These are phyloP conservation scores for Cairneyella variabilis DNA, from an alignment of 495 filamentous ascomycete species.

Conservation along the genomic window DNA sequence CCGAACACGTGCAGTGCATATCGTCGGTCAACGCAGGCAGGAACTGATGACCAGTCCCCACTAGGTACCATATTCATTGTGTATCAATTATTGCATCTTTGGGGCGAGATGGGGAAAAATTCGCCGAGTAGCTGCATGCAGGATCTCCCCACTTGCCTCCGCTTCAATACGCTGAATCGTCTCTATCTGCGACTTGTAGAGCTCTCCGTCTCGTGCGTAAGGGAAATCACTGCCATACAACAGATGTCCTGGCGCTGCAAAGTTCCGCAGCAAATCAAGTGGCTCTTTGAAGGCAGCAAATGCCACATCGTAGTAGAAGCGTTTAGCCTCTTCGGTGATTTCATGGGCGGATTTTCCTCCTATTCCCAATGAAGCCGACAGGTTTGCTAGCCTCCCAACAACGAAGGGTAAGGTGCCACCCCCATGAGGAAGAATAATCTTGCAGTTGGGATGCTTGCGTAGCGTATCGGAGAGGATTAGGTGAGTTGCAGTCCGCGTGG, in stretches of 20 bases:
- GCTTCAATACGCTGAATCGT: not conserved
- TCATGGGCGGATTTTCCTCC: not conserved
- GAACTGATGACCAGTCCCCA: not conserved
- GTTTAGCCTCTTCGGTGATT: not conserved
- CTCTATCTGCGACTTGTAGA: not conserved
- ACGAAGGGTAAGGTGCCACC: not conserved
- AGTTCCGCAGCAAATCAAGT: not conserved
- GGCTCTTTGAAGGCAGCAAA: not conserved
- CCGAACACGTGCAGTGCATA: not conserved
- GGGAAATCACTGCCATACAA: not conserved
- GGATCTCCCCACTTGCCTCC: not conserved
- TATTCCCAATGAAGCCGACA: not conserved
- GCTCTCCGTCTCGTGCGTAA: not conserved
- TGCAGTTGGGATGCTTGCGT: not conserved
- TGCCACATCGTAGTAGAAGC: not conserved
- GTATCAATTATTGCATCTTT: not conserved
- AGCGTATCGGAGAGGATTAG: not conserved
- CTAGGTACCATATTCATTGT: not conserved
- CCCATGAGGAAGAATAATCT: not conserved
- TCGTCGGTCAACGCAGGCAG: not conserved
- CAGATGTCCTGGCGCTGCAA: not conserved
- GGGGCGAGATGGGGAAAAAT: not conserved
- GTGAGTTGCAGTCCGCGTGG: not conserved
- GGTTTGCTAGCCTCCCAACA: not conserved
- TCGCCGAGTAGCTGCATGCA: not conserved